Evolutionary conservation across 768 basidiomycete species (phyloP).

Genomic region (Lactarius hatsudake): DNA sequence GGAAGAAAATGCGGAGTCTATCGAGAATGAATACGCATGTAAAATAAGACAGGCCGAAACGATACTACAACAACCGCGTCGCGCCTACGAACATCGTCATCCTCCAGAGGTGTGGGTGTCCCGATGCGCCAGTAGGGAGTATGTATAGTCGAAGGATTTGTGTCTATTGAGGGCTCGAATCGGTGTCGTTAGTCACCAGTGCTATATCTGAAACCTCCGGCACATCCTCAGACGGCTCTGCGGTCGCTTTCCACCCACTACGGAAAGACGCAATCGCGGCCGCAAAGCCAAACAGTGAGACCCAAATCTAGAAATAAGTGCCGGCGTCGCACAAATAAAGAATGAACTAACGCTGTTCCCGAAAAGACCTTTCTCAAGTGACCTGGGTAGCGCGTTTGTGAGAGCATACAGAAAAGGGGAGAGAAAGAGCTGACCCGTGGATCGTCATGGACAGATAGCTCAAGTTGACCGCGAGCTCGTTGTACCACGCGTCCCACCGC

Average conservation of each 20-base stretch:
- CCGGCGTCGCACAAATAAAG: neutral
- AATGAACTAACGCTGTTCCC: constrained; percentile 15
- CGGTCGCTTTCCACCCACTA: constrained; percentile 25
- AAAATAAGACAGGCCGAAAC: neutral
- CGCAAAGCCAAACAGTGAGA: constrained; percentile 21
- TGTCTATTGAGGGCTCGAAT: neutral
- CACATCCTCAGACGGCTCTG: neutral
- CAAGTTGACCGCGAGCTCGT: constrained; percentile 72
- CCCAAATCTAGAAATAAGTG: constrained; percentile 8
- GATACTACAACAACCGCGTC: neutral
- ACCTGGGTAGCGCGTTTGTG: no score
- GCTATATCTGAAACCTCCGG: neutral
- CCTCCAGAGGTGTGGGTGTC: neutral
- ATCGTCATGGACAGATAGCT: constrained; percentile 79
- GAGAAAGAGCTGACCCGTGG: constrained; percentile 60
- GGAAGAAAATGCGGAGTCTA: neutral
- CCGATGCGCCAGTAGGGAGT: neutral
- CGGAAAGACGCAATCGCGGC: constrained; percentile 26
- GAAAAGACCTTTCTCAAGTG: constrained; percentile 25
- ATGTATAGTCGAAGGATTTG: no score
- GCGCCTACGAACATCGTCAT: neutral
- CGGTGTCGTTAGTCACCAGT: neutral
- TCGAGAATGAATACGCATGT: neutral
- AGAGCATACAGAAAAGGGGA: no score
- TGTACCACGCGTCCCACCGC: constrained; percentile 64